Conservation (phyloP, 2,329 filamentous ascomycete genomes). For the Aspergillus transmontanensis region DNA sequence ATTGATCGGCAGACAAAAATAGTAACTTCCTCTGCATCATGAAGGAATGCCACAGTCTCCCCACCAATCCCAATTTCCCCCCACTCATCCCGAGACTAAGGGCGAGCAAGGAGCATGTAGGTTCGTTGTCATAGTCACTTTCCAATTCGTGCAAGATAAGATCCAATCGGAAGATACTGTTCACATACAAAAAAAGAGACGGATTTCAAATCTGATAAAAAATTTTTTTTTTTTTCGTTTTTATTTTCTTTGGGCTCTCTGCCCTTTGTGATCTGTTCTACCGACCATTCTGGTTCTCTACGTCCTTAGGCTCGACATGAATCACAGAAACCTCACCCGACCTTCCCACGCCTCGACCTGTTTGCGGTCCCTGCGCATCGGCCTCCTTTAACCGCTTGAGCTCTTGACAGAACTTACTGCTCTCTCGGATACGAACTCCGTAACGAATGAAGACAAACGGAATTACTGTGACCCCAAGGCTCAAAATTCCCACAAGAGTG, state of each 20-base stretch:
- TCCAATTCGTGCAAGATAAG: neutral
- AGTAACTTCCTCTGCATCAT: neutral
- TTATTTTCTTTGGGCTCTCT: too few relatives aligned
- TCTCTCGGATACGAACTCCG: constrained; percentile 40
- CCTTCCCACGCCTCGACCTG: neutral
- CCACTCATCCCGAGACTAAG: neutral
- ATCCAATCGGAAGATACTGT: neutral
- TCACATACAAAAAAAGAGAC: neutral
- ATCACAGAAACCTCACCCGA: neutral
- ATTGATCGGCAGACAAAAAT: neutral
- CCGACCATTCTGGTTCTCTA: neutral
- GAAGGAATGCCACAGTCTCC: neutral
- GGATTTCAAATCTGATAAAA: too few relatives aligned
- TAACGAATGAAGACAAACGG: constrained; percentile 49
- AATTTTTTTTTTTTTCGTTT: too few relatives aligned
- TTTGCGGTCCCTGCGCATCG: neutral
- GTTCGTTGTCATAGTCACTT: neutral
- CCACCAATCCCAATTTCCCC: neutral
- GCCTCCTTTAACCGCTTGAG: constrained; percentile 34
- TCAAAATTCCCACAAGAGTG: constrained; percentile 40
- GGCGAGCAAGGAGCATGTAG: neutral
- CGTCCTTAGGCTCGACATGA: neutral
- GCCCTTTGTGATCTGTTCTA: too few relatives aligned
- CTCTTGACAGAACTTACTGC: constrained; percentile 27
- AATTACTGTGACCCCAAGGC: constrained; percentile 41